These are phyloP conservation scores for Yamadazyma nakazawae DNA, from an alignment of 805 yeast species.

Conservation along the genomic window DNA sequence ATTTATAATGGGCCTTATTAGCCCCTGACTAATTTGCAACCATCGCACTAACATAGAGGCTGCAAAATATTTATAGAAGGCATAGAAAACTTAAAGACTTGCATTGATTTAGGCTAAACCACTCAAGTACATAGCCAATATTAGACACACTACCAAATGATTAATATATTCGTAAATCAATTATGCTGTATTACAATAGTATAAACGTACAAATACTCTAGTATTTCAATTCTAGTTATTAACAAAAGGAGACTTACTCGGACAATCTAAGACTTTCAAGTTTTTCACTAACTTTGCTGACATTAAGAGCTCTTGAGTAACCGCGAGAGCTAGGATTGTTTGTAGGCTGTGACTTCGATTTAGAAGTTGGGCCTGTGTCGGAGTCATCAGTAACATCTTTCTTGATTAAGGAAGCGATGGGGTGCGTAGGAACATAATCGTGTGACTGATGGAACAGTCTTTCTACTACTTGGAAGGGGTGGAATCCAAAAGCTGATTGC, in stretches of 20 bases:
- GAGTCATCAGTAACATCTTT: background rate
- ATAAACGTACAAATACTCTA: background rate
- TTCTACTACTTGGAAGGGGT: conserved; percentile 23
- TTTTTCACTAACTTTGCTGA: conserved; percentile 10
- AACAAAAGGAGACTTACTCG: background rate
- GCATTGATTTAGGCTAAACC: no score
- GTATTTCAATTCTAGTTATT: background rate
- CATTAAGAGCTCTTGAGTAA: conserved; percentile 11
- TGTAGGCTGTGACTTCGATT: background rate
- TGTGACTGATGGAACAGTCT: conserved; percentile 26
- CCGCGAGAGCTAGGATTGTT: background rate
- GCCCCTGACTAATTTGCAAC: no score
- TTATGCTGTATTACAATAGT: background rate
- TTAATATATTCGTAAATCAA: background rate
- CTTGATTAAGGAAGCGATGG: conserved; percentile 5
- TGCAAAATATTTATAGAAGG: no score
- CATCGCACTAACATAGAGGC: no score
- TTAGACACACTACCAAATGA: no score
- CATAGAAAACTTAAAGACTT: no score
- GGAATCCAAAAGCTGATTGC: conserved; percentile 15
- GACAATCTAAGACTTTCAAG: conserved; percentile 10
- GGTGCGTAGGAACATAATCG: conserved; percentile 31
- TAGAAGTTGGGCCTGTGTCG: background rate
- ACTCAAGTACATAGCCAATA: no score
- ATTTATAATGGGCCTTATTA: no score